These are phyloP conservation scores for Suillus variegatus DNA, from an alignment of 768 basidiomycete genomes.

Conservation along the genomic window DNA sequence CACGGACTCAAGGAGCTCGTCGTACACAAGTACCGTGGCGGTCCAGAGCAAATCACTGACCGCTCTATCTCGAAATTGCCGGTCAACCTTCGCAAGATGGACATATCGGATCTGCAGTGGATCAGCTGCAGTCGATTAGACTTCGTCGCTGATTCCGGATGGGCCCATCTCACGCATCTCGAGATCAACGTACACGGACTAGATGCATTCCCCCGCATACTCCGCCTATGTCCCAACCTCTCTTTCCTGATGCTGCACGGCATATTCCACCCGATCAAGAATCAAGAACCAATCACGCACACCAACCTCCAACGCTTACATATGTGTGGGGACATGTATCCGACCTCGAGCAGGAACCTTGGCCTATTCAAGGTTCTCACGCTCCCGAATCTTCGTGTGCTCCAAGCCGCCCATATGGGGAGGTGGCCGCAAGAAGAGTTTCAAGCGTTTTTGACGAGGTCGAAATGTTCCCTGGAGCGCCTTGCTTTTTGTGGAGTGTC, in stretches of 20 bases:
- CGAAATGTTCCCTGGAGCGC: constrained; percentile 20
- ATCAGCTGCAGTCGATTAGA: background rate
- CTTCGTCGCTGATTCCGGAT: background rate
- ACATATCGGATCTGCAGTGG: background rate
- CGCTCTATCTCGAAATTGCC: constrained; percentile 8
- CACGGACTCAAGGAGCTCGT: constrained; percentile 23
- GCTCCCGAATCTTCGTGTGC: constrained; percentile 13
- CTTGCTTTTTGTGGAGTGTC: background rate
- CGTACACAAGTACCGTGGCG: background rate
- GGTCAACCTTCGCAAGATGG: constrained; percentile 6
- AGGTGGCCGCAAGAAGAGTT: constrained; percentile 18
- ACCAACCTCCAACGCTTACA: background rate
- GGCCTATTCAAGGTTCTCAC: constrained; percentile 16
- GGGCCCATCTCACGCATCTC: constrained; percentile 16
- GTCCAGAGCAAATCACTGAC: no score
- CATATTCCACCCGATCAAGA: background rate
- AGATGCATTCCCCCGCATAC: constrained; percentile 6
- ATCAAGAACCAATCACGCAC: background rate
- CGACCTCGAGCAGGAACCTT: background rate
- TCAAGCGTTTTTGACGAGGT: constrained; percentile 20
- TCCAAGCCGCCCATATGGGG: constrained; percentile 11
- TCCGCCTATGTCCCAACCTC: background rate
- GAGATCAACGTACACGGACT: constrained; percentile 1
- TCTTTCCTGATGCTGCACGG: background rate
- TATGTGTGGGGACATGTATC: background rate